These are phyloP conservation scores for Nakazawaea pomicola DNA, from an alignment of 805 yeast species.

Conservation along the genomic window DNA sequence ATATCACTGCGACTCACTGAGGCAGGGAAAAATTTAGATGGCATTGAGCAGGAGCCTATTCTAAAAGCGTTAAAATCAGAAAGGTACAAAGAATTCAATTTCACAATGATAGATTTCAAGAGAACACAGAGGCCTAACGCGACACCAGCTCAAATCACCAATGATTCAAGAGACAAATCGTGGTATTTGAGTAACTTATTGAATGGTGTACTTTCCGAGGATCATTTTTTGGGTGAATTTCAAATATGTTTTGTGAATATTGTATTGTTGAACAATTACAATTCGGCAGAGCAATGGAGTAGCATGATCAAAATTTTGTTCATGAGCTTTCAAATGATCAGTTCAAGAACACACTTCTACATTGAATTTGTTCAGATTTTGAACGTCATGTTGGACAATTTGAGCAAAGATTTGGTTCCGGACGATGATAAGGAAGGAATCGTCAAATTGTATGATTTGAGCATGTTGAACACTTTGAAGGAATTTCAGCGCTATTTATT, in stretches of 20 bases:
- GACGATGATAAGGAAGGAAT: conserved; percentile 8
- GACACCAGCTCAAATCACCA: conserved; percentile 37
- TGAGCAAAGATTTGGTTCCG: conserved; percentile 6
- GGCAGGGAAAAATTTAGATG: neutral
- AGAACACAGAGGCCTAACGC: conserved; percentile 31
- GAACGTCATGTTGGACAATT: conserved; percentile 29
- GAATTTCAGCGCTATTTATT: conserved; percentile 6
- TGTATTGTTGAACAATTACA: conserved; percentile 54
- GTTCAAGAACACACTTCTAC: conserved; percentile 22
- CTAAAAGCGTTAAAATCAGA: conserved; percentile 24
- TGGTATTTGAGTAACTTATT: conserved; percentile 45
- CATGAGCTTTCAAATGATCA: conserved; percentile 27
- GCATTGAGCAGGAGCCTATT: conserved; percentile 22
- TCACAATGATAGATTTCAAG: conserved; percentile 37
- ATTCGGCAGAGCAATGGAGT: conserved; percentile 64
- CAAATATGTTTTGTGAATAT: conserved; percentile 46
- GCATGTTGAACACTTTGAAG: conserved; percentile 4
- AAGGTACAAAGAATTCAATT: conserved; percentile 31
- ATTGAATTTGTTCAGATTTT: conserved; percentile 27
- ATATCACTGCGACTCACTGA: conserved; percentile 19
- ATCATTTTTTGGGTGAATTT: conserved; percentile 43
- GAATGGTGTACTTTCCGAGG: conserved; percentile 22
- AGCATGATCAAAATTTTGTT: conserved; percentile 39
- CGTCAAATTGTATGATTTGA: conserved; percentile 6
- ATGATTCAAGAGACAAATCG: conserved; percentile 53